A percentile compares a stretch with the other conserved stretches of the same genome.
phyloP scores from a whole-genome alignment of 2,329 filamentous ascomycete genomes.

The Clonostachys sp. region DNA sequence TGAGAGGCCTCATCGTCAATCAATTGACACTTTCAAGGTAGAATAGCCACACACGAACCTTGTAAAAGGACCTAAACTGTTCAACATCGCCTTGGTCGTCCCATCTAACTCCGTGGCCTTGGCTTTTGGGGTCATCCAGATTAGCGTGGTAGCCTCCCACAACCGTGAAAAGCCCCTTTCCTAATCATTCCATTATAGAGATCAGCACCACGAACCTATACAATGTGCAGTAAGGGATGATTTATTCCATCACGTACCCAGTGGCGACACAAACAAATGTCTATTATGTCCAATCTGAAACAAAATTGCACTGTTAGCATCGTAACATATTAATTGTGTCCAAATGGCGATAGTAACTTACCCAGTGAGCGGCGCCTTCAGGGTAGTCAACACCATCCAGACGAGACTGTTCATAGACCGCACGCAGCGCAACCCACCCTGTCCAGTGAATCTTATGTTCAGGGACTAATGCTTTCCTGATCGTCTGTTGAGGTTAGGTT shows the following conservation, averaged over 20 bases:
- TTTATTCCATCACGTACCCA: constrained; percentile 18
- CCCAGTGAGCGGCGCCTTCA: constrained; percentile 11
- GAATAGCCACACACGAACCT: constrained; percentile 2
- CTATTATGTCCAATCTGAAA: constrained; percentile 5
- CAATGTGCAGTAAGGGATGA: not conserved
- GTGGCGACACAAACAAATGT: constrained; percentile 32
- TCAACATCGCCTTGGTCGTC: constrained; percentile 27
- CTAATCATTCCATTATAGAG: not conserved
- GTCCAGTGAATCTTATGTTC: constrained; percentile 31
- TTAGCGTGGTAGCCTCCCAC: constrained; percentile 33
- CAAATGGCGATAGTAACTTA: not conserved
- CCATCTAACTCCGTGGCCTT: constrained; percentile 25
- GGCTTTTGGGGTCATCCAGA: constrained; percentile 19
- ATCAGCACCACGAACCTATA: not conserved
- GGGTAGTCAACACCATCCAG: constrained; percentile 31
- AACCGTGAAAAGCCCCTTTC: constrained; percentile 30
- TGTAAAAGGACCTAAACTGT: constrained; percentile 26
- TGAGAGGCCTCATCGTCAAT: not conserved
- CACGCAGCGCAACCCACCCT: constrained; percentile 36
- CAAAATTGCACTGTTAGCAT: not conserved
- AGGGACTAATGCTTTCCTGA: constrained; percentile 37
- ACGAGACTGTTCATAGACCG: constrained; percentile 34
- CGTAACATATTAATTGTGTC: not conserved
- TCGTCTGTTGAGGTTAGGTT: constrained; percentile 7
- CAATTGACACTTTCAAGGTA: no score